Evolutionary conservation across 345 rosid genomes (phyloP).

Genomic region (Kernera saxatilis): DNA sequence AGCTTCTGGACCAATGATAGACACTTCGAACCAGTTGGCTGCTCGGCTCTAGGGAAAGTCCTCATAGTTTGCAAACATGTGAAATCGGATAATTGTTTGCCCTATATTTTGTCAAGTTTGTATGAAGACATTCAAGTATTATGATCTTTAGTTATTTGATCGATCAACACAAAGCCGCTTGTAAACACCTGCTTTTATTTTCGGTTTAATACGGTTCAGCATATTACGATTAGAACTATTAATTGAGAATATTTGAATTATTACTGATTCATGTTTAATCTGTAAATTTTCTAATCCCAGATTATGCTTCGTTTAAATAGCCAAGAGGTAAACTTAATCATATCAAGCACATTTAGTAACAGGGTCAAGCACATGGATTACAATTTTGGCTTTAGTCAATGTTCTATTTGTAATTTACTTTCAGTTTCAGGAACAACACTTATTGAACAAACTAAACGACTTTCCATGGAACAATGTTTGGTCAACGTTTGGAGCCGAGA

Average conservation of each 20-base stretch:
- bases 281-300: background rate
- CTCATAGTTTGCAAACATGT: slow-evolving; percentile 2
- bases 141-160: no score
- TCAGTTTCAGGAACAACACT: background rate
- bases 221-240: no score
- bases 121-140: no score
- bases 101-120: background rate
- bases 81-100: background rate
- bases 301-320: background rate
- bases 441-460: background rate
- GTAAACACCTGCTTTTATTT: no score
- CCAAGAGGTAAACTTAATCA: background rate
- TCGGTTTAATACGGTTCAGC: no score
- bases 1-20: slow-evolving; percentile 9
- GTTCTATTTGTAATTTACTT: no score
- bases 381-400: background rate
- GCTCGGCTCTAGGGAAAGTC: slow-evolving; percentile 37
- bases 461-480: background rate
- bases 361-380: background rate
- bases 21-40: slow-evolving; percentile 28
- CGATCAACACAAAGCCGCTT: no score
- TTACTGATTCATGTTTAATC: no score
- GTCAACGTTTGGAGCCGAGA: slow-evolving; percentile 13
- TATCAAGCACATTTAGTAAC: background rate
- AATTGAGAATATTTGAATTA: no score